Base-by-base conservation (phyloP, 2,329 filamentous ascomycete species). In the Colletotrichum scovillei region DNA sequence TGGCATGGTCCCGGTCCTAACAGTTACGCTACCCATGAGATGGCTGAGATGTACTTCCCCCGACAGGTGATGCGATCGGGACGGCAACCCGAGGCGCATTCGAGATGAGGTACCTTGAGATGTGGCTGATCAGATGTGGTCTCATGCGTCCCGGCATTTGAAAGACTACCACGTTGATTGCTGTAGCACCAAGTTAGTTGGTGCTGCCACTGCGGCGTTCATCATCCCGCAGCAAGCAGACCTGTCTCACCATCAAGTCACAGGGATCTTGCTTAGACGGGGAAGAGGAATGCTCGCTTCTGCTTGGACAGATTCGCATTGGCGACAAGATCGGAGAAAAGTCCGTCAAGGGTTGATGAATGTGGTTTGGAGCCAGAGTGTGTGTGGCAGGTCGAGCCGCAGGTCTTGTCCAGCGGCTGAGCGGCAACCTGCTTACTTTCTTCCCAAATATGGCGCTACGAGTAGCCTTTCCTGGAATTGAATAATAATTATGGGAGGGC, bases 81-180 rank as follows among this genome's bases (percentile, higher is more conserved):
- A 56, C 26, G 67, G 66, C 30, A 73, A 65, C 16, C 56, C 59
- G 60, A 70, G 66, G 59, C 70, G 70, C 70, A 56, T 19, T 42
- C 19, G 35, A 22, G 30, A 53, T 55, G 59, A 24, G 55, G 59
- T n/a, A 24, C 38, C 24, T 52, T 32, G 49, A 26, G 35, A 55
- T 49, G 59, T 49, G 49, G 53, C 38, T 69, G 53, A 59, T 26
- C 58, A 26, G 32, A 60, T 60, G 58, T 9, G n/a, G 11, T 46
- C n/a, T 11, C 35, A 58, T 28, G 16, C 55, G 26, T 53, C 8
- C n/a, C 26, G 46, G 19, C n/a, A 30, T 11, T 28, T 26, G 8
- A 30, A 1, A 28, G 16, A 5, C 22, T 1, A n/a, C 35, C 26
- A n/a, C 59, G 19, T 49, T 19, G 42, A 19, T 42, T n/a, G 59